Evolutionary conservation across 495 filamentous ascomycete species (phyloP).

Genomic region (Entonaema liquescens): DNA sequence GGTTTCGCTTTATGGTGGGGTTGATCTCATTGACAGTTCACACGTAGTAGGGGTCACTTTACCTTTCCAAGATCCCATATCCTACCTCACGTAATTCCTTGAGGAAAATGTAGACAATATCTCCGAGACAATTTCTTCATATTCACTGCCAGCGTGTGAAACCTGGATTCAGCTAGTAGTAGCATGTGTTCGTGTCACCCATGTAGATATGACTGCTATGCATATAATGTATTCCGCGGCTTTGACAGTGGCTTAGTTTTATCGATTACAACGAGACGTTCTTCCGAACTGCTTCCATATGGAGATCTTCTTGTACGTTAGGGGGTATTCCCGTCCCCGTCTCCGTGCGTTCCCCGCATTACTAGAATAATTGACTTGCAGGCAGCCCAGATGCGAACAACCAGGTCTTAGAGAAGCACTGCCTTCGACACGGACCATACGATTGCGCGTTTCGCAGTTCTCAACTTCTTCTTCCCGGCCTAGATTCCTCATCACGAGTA

Average conservation of each 20-base stretch:
- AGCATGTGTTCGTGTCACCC: slow-evolving; percentile 11
- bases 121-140: slow-evolving; percentile 34
- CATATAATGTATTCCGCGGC: neutral
- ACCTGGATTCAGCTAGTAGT: slow-evolving; percentile 18
- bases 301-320: slow-evolving; percentile 11
- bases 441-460: slow-evolving; percentile 2
- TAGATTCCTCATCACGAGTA: neutral
- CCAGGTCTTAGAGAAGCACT: neutral
- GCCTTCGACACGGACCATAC: neutral
- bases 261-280: slow-evolving; percentile 10
- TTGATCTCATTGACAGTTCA: slow-evolving; percentile 28
- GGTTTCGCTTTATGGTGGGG: slow-evolving; percentile 17
- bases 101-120: slow-evolving; percentile 16
- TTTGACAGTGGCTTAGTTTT: slow-evolving; percentile 26
- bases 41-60: neutral
- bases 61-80: neutral
- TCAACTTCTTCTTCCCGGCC: neutral
- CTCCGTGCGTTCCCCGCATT: slow-evolving; percentile 16
- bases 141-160: slow-evolving; percentile 26
- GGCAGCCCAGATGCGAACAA: neutral
- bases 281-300: neutral
- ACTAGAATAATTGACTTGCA: neutral
- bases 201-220: neutral
- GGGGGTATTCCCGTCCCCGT: slow-evolving; percentile 31
- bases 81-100: slow-evolving; percentile 19